These are phyloP conservation scores for Apiospora arundinis DNA, from an alignment of 2,329 filamentous ascomycete species.

Conservation along the genomic window DNA sequence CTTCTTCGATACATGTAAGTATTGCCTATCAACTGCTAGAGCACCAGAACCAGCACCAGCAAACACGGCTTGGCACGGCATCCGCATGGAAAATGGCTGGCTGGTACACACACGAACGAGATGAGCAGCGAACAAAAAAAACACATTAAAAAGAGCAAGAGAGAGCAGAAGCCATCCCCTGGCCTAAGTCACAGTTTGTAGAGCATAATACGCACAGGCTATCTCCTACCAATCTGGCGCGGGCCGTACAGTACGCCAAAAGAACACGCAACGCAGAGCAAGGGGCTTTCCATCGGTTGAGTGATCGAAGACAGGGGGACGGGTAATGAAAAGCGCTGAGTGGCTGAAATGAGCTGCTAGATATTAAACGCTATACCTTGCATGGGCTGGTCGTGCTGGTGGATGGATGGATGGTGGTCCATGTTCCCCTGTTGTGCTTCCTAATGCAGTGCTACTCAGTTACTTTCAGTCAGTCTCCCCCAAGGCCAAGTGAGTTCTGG, in stretches of 20 bases:
- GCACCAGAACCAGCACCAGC: not conserved
- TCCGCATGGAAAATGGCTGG: no score
- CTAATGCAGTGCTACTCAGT: slow-evolving; percentile 4
- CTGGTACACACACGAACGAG: not conserved
- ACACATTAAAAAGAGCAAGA: not conserved
- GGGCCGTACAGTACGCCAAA: not conserved
- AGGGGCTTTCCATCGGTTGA: slow-evolving; percentile 4
- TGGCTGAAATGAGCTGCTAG: slow-evolving; percentile 17
- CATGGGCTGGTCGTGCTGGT: not conserved
- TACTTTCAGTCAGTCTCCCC: not conserved
- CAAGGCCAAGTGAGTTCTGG: no score
- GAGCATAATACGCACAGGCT: not conserved
- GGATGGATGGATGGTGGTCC: not conserved
- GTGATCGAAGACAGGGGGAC: slow-evolving; percentile 5
- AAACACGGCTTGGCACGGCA: no score
- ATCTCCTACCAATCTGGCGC: not conserved
- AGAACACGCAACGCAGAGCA: not conserved
- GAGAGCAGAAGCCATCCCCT: slow-evolving; percentile 7
- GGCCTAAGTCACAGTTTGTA: not conserved
- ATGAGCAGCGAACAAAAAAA: not conserved
- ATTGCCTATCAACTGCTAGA: no score
- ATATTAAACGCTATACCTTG: slow-evolving; percentile 14
- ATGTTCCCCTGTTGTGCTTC: slow-evolving; percentile 11
- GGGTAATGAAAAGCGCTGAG: slow-evolving; percentile 14
- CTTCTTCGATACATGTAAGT: no score